Percentiles rank a stretch among this genome's conserved stretches.
phyloP scores from a whole-genome alignment of 2,329 filamentous ascomycete species.

The Diplodia intermedia region DNA sequence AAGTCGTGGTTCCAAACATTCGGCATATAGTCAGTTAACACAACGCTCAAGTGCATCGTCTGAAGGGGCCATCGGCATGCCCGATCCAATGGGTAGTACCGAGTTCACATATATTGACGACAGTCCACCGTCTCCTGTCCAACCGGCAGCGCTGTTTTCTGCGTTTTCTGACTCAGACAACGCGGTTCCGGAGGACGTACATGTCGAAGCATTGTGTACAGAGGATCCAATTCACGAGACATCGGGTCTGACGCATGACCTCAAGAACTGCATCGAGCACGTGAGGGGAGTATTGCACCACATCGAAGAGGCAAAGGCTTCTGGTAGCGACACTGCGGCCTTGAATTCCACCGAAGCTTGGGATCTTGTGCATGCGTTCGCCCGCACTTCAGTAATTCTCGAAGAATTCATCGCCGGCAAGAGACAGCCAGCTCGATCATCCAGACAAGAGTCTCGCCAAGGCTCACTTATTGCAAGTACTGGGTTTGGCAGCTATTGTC shows the following conservation, averaged over 20 bases:
- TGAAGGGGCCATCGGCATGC: neutral
- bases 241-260: neutral
- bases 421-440: neutral
- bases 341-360: neutral
- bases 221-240: neutral
- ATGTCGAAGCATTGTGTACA: neutral
- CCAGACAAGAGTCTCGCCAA: neutral
- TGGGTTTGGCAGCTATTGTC: neutral
- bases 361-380: neutral
- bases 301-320: neutral
- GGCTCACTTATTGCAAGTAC: conserved; percentile 2
- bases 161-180: conserved; percentile 1
- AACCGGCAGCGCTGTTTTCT: neutral
- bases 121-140: conserved; percentile 4
- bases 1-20: neutral
- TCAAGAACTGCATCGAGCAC: conserved; percentile 1
- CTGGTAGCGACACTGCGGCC: neutral
- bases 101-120: conserved; percentile 25
- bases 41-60: neutral
- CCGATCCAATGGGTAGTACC: conserved; percentile 3
- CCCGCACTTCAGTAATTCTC: neutral
- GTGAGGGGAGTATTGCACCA: conserved; percentile 3
- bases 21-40: neutral
- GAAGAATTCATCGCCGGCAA: conserved; percentile 2
- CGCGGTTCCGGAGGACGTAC: neutral